phyloP scores from a whole-genome alignment of 2,329 filamentous ascomycete genomes.

The Coniella lustricola region DNA sequence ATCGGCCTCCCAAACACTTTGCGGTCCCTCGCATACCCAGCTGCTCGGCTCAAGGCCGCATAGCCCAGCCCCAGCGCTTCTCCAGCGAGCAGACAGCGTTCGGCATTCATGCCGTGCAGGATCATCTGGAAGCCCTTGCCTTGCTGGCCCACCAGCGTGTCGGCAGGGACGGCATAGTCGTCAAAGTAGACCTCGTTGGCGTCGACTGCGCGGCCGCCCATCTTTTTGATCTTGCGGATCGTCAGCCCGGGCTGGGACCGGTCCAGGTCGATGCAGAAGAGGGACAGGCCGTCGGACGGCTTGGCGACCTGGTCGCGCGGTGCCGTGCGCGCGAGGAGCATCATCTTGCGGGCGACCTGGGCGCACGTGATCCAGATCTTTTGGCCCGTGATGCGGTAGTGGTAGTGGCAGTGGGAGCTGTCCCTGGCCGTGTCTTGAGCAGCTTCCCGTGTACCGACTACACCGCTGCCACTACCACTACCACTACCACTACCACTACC shows the following conservation, averaged over 20 bases:
- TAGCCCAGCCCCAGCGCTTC: conserved; percentile 78
- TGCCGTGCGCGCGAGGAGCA: conserved; percentile 71
- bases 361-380: conserved; percentile 90
- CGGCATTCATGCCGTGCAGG: conserved; percentile 74
- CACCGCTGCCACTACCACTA: too few species aligned
- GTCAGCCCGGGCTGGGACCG: conserved; percentile 51
- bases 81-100: conserved; percentile 67
- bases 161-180: conserved; percentile 59
- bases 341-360: conserved; percentile 77
- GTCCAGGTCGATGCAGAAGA: conserved; percentile 77
- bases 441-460: too few species aligned
- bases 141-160: conserved; percentile 63
- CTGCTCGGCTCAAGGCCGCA: conserved; percentile 56
- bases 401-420: too few species aligned
- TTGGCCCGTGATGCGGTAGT: conserved; percentile 65
- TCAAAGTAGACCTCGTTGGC: conserved; percentile 88
- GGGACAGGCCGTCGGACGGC: conserved; percentile 66
- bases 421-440: too few species aligned
- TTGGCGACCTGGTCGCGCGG: conserved; percentile 60
- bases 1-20: conserved; percentile 60
- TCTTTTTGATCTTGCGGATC: conserved; percentile 70
- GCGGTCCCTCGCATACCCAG: conserved; percentile 59
- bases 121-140: conserved; percentile 73
- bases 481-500: too few species aligned
- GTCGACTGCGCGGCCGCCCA: conserved; percentile 76